phyloP scores from a whole-genome alignment of 352 stramenopile species.

The Phytophthora citrophthora region DNA sequence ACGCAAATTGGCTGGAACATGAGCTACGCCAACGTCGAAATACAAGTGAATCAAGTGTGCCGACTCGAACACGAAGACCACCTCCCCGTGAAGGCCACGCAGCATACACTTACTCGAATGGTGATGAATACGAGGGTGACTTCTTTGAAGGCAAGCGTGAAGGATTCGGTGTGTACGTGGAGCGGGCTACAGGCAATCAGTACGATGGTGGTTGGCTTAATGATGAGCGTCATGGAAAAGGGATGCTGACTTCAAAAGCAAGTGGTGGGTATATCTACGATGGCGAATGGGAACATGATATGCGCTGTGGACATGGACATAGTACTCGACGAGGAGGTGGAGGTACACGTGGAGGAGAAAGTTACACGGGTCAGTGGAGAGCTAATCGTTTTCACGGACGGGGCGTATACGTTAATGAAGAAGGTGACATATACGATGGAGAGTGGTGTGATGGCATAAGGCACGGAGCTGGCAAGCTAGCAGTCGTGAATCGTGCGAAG shows the following conservation, averaged over 20 bases:
- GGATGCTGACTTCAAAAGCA: conserved; percentile 64
- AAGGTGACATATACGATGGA: conserved; percentile 73
- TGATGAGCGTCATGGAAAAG: conserved; percentile 73
- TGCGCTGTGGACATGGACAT: conserved; percentile 71
- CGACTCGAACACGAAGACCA: conserved; percentile 33
- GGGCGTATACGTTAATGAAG: conserved; percentile 67
- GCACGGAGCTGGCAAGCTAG: conserved; percentile 72
- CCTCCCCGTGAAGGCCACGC: conserved; percentile 54
- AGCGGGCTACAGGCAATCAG: conserved; percentile 76
- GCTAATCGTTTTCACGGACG: conserved; percentile 71
- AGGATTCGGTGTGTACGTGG: conserved; percentile 76
- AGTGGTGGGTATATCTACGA: conserved; percentile 77
- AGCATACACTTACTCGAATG: conserved; percentile 68
- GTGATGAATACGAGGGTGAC: conserved; percentile 81
- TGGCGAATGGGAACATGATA: conserved; percentile 76
- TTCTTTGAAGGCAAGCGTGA: conserved; percentile 74
- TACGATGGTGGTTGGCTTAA: conserved; percentile 80
- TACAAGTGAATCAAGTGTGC: conserved; percentile 17
- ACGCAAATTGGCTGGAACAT: conserved; percentile 52
- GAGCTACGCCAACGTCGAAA: conserved; percentile 15
- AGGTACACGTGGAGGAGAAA: conserved; percentile 46
- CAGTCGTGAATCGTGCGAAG: conserved; percentile 21
- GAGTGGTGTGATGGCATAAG: conserved; percentile 63
- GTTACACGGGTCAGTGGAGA: conserved; percentile 73
- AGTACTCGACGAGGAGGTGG: conserved; percentile 67